Evolutionary conservation across 106 monocot species (phyloP), one percentile per base, ranked within the genome.

Genomic region (Phalaenopsis aphrodite): DNA sequence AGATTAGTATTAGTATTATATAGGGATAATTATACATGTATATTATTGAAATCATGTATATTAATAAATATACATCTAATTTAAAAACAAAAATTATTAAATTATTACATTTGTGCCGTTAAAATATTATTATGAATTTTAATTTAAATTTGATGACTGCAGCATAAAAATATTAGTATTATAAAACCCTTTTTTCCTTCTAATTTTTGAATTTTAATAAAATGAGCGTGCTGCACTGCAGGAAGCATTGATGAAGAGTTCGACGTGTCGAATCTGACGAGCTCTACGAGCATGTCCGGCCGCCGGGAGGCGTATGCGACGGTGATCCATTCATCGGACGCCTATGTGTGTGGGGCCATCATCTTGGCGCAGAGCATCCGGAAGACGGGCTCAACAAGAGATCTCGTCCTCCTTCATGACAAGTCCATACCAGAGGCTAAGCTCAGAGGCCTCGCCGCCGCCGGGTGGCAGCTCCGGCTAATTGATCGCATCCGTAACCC

Each of bases 351-450:
- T 76, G 96, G 96, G 23, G 93, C 96, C 55, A 85, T 96, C 71
- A 57, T 76, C 12, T 88, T 96, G 12, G 96, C 96, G 5, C 93
- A 96, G 16, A 87, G 89, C 88, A 82, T 96, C 84, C 72, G 79
- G 36, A 80, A 79, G n/a, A 81, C 84, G 4, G 90, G 91, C 9
- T 78, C 89, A 24, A 71, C 81, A 57, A 91, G 88, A 16, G 93
- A 93, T 74, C 93, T 96, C 75, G n/a, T 96, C 85, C 96, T 96
- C 84, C 93, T 96, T 82, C 93, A 93, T 79, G 96, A 96, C 82
- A 77, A 82, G 17, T 85, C 91, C 89, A 85, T 93, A 56, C 80
- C 89, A 11, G 43, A 39, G 4, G 76, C 75, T 2, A 87, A 91
- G 74, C 91, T 88, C 45, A 49, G 52, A 1, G 91, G 87, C 42